Base-by-base conservation (phyloP, 2,329 filamentous ascomycete species). In the Calycina marina region DNA sequence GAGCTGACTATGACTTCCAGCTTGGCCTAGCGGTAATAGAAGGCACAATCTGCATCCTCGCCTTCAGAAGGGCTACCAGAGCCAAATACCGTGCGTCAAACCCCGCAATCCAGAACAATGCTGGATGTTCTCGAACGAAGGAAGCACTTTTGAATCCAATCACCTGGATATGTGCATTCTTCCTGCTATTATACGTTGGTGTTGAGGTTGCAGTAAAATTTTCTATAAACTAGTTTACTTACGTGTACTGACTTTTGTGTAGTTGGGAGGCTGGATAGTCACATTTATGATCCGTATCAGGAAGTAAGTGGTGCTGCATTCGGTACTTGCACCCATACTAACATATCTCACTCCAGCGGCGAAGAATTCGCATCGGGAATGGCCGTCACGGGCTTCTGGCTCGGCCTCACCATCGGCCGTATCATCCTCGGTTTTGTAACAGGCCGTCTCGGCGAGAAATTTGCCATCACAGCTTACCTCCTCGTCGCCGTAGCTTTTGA, bases 201-300 rank as follows among this genome's bases (percentile, higher is more conserved):
- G 65, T 72, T 4, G 83, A 93, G 54, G 77, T 83, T 36, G 72
- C 71, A 1, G 20, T 22, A 22, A 3, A n/a, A n/a, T 22, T 8
- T n/a, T 22, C 20, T 22, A 8, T 9, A 22, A 22, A 22, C 3
- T 22, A n/a, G n/a, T n/a, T n/a, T n/a, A n/a, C n/a, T n/a, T n/a
- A n/a, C n/a, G n/a, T n/a, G n/a, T n/a, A 9, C 20, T 22, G n/a
- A 22, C n/a, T 22, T n/a, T 2, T 22, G n/a, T 9, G 8, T 22
- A 22, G 20, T 59, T 85, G 2, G 77, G 77, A 11, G 82, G 80
- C 10, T 86, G 81, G 81, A 76, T 92, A 39, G 77, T 83, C 30
- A 78, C 77, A 0, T 90, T 92, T 51, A 90, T 92, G 79, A 72
- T 88, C 10, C 61, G 68, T n/a, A 74, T 85, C n/a, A 69, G 85